phyloP scores from a whole-genome alignment of 306 rosid genomes.

The Morella rubra region DNA sequence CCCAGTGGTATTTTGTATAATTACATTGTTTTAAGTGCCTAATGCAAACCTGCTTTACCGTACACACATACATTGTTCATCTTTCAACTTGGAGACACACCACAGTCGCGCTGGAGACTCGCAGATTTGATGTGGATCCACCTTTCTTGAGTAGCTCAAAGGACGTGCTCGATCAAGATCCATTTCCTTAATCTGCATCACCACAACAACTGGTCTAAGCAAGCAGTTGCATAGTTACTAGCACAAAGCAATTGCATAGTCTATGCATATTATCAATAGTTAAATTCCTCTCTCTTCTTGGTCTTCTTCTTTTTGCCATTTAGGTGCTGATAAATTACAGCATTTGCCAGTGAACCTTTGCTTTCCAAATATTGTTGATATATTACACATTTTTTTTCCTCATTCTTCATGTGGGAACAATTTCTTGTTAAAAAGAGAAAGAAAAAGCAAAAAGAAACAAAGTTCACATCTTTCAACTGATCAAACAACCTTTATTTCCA shows the following conservation, averaged over 20 bases:
- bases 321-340: neutral
- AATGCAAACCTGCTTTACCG: neutral
- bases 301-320: neutral
- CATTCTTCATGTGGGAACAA: neutral
- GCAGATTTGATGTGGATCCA: neutral
- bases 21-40: neutral
- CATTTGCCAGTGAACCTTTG: neutral
- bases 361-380: neutral
- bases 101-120: neutral
- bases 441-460: neutral
- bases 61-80: neutral
- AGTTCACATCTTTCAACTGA: slow-evolving; percentile 12
- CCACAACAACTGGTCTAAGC: neutral
- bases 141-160: neutral
- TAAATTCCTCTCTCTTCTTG: neutral
- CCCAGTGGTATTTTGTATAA: neutral
- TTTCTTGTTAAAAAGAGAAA: neutral
- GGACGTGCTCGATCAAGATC: neutral
- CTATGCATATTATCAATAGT: neutral
- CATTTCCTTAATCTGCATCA: neutral
- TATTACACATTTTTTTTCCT: neutral
- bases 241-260: too few relatives aligned
- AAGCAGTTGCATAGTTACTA: neutral
- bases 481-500: slow-evolving; percentile 7
- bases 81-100: neutral